These are phyloP conservation scores for Acacia pycnantha DNA, from an alignment of 331 rosid genomes.

Conservation along the genomic window DNA sequence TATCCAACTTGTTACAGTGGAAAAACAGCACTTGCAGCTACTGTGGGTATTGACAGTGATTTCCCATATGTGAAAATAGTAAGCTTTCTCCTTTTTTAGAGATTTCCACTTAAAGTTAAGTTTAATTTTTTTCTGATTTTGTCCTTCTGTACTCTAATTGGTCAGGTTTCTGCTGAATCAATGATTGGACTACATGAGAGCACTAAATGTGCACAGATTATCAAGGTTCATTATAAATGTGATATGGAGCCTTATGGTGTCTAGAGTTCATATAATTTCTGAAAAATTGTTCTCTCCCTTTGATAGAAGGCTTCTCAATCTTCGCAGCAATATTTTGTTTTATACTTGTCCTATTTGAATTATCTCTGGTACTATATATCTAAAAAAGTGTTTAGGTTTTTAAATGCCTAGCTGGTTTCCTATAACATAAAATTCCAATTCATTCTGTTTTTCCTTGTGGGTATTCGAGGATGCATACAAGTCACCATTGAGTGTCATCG, in stretches of 20 bases:
- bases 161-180: slow-evolving; percentile 81
- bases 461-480: slow-evolving; percentile 97
- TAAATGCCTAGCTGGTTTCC: background rate
- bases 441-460: slow-evolving; percentile 38
- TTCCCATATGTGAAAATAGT: slow-evolving; percentile 96
- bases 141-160: slow-evolving; percentile 28
- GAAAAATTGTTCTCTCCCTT: slow-evolving; percentile 16
- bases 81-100: slow-evolving; percentile 42
- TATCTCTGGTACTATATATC: background rate
- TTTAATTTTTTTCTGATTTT: slow-evolving; percentile 4
- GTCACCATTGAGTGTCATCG: slow-evolving; percentile 88
- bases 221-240: slow-evolving; percentile 64
- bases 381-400: background rate
- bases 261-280: background rate
- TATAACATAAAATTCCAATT: slow-evolving; percentile 23
- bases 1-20: slow-evolving; percentile 63
- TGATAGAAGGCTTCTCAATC: slow-evolving; percentile 11
- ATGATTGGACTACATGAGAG: slow-evolving; percentile 96
- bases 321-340: background rate
- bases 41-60: slow-evolving; percentile 92
- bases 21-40: slow-evolving; percentile 89
- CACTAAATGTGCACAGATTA: slow-evolving; percentile 83
- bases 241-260: slow-evolving; percentile 23
- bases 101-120: background rate
- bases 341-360: background rate